Evolutionary conservation across 2,329 filamentous ascomycete genomes (phyloP), one percentile per base, ranked within the genome.

Genomic region (Emmonsiellopsis sp.): DNA sequence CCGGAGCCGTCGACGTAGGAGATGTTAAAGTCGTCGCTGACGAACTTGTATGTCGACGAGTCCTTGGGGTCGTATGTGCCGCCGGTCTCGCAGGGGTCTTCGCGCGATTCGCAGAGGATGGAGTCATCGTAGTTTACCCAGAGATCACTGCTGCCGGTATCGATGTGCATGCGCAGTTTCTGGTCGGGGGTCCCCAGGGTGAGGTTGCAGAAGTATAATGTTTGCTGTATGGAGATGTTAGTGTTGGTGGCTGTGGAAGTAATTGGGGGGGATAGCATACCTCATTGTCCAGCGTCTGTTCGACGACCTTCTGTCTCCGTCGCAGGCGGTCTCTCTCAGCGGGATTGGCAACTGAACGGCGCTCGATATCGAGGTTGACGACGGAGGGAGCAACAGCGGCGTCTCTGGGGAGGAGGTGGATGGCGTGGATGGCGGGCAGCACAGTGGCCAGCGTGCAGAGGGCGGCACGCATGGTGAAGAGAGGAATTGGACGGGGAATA

Each of bases 21-120:
- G 58, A 95, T 95, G 71, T 92, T 91, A 74, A 96, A 95, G 56
- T 83, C 77, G 63, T 80, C 83, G 58, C 83, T 84, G 52, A 95
- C 70, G 65, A 84, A 89, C 35, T 77, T 63, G 69, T 91, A 92
- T 2, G 89, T 87, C 1, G 86, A 89, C 0, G 89, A 95, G 1
- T 76, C 70, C 65, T 87, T 85, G 41, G 86, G 79, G 43, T 72
- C 67, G 68, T 90, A 95, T 1, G 82, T 82, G 11, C 87, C 88
- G 1, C 81, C 79, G 15, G 70, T 71, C 5, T 69, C 62, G 64
- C 89, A 93, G 1, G 78, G 77, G 11, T 75, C 64, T 1, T 67
- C 66, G 1, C 65, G 61, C 4, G 67, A 63, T 7, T 65, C 63
- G 65, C 89, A 94, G 13, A 87, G 68, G 0, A 62, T 54, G 0